Conservation (phyloP, 106 monocot species). For the Gastrodia elata region DNA sequence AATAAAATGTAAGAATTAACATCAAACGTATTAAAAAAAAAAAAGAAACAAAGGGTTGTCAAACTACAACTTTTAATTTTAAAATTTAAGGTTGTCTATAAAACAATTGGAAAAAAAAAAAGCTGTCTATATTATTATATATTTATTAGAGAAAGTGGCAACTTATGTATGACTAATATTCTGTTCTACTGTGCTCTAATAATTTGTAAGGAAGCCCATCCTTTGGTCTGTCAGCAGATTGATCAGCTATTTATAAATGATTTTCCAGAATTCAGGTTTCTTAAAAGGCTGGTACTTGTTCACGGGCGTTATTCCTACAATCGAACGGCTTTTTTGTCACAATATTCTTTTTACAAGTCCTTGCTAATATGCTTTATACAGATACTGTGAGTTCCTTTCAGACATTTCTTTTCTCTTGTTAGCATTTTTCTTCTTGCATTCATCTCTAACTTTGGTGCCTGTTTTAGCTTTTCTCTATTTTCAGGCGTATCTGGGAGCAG, state of each 20-base stretch:
- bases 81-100: too few relatives aligned
- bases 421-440: not conserved
- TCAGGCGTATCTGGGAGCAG: conserved; percentile 97
- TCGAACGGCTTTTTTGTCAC: conserved; percentile 93
- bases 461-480: conserved; percentile 77
- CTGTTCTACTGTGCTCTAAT: not conserved
- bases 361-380: conserved; percentile 91
- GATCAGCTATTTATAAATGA: not conserved
- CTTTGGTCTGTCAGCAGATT: not conserved
- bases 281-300: conserved; percentile 94
- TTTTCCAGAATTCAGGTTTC: conserved; percentile 82
- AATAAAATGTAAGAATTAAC: too few relatives aligned
- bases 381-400: conserved; percentile 56
- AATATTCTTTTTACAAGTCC: conserved; percentile 97
- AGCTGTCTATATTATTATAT: too few relatives aligned
- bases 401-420: not conserved
- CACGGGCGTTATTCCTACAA: conserved; percentile 98
- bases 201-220: not conserved
- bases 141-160: too few relatives aligned
- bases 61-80: too few relatives aligned
- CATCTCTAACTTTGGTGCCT: conserved; percentile 5
- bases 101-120: too few relatives aligned
- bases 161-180: not conserved
- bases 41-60: too few relatives aligned
- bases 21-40: too few relatives aligned